Conservation (phyloP, 805 yeast genomes). For the Brettanomyces nanus region DNA sequence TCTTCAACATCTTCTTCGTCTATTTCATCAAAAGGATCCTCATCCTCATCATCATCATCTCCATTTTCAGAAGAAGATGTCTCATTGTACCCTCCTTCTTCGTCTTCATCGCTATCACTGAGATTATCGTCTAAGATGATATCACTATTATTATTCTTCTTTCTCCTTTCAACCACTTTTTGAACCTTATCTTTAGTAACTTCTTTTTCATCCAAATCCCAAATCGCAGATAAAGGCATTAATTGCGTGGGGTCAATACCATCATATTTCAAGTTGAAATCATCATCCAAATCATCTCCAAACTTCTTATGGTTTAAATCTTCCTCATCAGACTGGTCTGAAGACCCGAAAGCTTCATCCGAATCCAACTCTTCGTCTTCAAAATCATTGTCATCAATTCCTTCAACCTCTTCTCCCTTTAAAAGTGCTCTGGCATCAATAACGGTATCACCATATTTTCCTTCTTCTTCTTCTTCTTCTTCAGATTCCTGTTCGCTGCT, state of each 20-base stretch:
- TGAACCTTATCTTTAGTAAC: constrained; percentile 1
- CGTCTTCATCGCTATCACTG: constrained; percentile 22
- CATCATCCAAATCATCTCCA: constrained; percentile 48
- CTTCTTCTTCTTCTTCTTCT: neutral
- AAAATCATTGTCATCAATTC: constrained; percentile 24
- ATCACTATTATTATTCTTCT: constrained; percentile 9
- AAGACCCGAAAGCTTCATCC: constrained; percentile 84
- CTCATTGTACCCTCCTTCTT: constrained; percentile 13
- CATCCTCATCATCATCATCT: constrained; percentile 18
- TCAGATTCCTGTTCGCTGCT: neutral
- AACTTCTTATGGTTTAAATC: constrained; percentile 65
- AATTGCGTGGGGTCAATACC: constrained; percentile 70
- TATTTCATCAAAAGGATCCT: constrained; percentile 23
- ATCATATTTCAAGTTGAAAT: constrained; percentile 53
- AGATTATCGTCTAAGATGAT: constrained; percentile 20
- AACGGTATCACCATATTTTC: constrained; percentile 20
- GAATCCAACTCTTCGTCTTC: constrained; percentile 41
- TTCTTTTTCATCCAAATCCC: constrained; percentile 66
- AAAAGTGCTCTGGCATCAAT: constrained; percentile 28
- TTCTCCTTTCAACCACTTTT: constrained; percentile 5
- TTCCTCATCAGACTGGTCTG: constrained; percentile 52
- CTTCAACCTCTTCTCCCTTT: constrained; percentile 13
- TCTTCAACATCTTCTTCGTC: constrained; percentile 20
- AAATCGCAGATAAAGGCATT: constrained; percentile 73
- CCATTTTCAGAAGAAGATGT: constrained; percentile 19